phyloP scores from a whole-genome alignment of 228 moss, liverwort and hornwort genomes.

The Sphagnum magellanicum region DNA sequence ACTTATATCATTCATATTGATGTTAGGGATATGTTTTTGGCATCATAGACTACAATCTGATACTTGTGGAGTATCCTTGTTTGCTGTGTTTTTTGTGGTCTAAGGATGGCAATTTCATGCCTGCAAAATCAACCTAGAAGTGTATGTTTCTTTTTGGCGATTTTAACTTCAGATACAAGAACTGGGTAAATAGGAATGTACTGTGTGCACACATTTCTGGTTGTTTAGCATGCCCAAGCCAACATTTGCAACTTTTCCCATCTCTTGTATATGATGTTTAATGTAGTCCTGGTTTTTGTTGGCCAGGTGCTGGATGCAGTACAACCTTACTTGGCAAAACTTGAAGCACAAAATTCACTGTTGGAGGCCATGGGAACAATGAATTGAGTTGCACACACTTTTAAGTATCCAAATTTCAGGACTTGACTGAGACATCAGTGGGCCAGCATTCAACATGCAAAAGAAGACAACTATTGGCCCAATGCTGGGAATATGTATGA shows the following conservation, averaged over 20 bases:
- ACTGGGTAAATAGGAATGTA: neutral
- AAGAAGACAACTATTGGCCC: no score
- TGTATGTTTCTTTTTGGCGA: neutral
- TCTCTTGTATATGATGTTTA: neutral
- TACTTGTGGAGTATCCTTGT: no score
- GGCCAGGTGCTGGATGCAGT: conserved; percentile 5
- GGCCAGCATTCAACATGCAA: no score
- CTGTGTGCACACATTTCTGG: neutral
- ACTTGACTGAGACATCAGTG: no score
- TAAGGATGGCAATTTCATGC: no score
- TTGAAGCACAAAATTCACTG: conserved; percentile 3
- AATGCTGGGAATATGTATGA: no score
- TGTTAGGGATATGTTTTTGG: neutral
- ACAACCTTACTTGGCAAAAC: neutral
- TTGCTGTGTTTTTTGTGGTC: no score
- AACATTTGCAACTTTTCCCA: no score
- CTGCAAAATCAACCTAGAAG: no score
- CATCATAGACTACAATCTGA: no score
- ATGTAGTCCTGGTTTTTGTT: neutral
- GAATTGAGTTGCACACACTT: neutral
- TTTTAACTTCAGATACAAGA: neutral
- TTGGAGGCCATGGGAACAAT: conserved; percentile 6
- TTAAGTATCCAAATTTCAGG: no score
- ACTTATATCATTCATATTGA: neutral
- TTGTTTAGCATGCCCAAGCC: neutral